Evolutionary conservation across 805 yeast species (phyloP).

Genomic region (Kregervanrija delftensis): DNA sequence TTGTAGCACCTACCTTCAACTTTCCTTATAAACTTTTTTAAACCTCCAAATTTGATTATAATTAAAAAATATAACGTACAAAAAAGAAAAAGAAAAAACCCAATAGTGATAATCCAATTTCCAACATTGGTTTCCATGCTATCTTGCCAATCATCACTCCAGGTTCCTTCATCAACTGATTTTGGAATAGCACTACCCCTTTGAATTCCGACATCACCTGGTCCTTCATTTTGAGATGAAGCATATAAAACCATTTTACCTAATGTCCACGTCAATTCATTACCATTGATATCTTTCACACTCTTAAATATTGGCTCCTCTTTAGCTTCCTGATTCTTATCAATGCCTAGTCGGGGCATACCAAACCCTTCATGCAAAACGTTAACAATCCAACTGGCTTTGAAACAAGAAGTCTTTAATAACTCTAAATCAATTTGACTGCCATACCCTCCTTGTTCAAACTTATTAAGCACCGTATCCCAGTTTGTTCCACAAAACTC

Average conservation of each 20-base stretch:
- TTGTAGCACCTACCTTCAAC: neutral
- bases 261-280: conserved; percentile 90
- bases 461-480: conserved; percentile 43
- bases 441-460: conserved; percentile 47
- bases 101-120: conserved; percentile 4
- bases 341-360: conserved; percentile 65
- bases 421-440: conserved; percentile 49
- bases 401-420: conserved; percentile 78
- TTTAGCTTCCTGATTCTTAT: conserved; percentile 20
- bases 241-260: conserved; percentile 85
- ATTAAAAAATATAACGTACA: conserved; percentile 1
- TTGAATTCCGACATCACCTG: conserved; percentile 9
- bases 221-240: conserved; percentile 50
- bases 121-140: neutral
- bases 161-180: conserved; percentile 11
- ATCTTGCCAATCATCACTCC: neutral
- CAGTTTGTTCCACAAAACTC: conserved; percentile 75
- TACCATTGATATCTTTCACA: conserved; percentile 71
- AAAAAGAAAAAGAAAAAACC: conserved; percentile 1
- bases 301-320: conserved; percentile 53
- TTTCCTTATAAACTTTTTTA: conserved; percentile 4
- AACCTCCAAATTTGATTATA: conserved; percentile 9
- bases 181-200: conserved; percentile 18
- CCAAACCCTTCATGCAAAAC: conserved; percentile 89
- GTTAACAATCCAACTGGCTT: conserved; percentile 90